Base-by-base conservation (phyloP, 805 yeast genomes). In the Saccharomycopsis guyanensis region DNA sequence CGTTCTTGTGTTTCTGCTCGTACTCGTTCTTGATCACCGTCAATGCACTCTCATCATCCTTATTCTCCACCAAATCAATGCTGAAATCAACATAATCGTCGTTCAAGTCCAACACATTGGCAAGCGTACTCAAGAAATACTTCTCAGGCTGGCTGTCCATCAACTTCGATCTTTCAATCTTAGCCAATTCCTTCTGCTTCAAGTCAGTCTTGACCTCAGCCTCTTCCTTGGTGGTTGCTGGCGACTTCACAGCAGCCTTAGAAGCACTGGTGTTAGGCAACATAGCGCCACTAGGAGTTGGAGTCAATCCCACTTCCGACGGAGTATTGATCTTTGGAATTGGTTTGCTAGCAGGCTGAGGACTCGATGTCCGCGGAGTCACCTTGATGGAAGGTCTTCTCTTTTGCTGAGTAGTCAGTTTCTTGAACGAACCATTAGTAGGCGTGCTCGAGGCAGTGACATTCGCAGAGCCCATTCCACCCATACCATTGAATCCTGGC, bases 211-310 rank as follows among this genome's bases (percentile, higher is more conserved):
- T 54, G n/a, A 53, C 55, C n/a, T 55, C 53, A 4, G 64, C 44
- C 18, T 66, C 65, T 12, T 59, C 63, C 31, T 54, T 53, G 4
- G 66, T 51, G 16, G 35, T 25, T 10, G 10, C 38, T 33, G 45
- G 45, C 16, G 45, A 42, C 24, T 43, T 43, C 6, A 8, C 36
- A 19, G 36, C 16, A 20, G 16, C 23, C 3, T 18, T 16, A 19
- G 20, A 18, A 4, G 23, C 27, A 20, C 29, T 36, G 8, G 13
- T 31, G 32, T 8, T 29, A n/a, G 32, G 13, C 13, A 27, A 13
- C 18, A 33, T 18, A 7, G 37, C 25, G 7, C 38, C 33, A 24
- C 38, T 45, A 3, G 46, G 52, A 5, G 52, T 49, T 10, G 52
- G 52, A 2, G 52, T 49, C 4, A 24, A 23, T 3, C 48, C 50